These are phyloP conservation scores for Stylosanthes scabra DNA, from an alignment of 331 rosid genomes.

Conservation along the genomic window DNA sequence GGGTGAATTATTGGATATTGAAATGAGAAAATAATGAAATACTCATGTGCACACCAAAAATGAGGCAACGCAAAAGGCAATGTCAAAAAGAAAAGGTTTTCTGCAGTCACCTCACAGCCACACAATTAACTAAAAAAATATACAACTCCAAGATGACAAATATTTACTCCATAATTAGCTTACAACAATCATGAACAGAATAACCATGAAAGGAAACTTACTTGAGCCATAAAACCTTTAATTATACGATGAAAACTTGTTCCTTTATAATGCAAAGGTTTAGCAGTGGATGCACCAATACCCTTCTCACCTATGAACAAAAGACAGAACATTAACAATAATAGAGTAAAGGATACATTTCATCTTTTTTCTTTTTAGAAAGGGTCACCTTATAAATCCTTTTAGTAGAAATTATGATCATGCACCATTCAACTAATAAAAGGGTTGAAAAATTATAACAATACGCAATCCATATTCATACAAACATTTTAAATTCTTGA, in stretches of 20 bases:
- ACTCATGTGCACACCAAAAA: neutral
- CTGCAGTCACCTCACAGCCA: neutral
- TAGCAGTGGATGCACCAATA: conserved; percentile 82
- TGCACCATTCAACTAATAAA: neutral
- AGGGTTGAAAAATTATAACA: neutral
- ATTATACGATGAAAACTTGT: conserved; percentile 86
- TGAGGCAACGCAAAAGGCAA: neutral
- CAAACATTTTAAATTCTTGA: neutral
- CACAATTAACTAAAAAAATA: conserved; percentile 15
- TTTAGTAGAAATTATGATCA: conserved; percentile 12
- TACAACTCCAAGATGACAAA: conserved; percentile 8
- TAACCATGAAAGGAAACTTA: conserved; percentile 50
- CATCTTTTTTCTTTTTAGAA: neutral
- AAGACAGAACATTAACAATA: conserved; percentile 24
- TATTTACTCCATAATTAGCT: conserved; percentile 16
- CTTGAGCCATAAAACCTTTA: conserved; percentile 98
- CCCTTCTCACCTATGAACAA: conserved; percentile 85
- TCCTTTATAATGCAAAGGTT: conserved; percentile 89
- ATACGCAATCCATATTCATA: neutral
- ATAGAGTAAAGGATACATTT: conserved; percentile 20
- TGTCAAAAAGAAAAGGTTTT: conserved; percentile 16
- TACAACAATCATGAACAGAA: conserved; percentile 24
- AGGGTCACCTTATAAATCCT: conserved; percentile 3
- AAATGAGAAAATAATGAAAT: conserved; percentile 4
- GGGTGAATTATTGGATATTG: conserved; percentile 27